A percentile compares a stretch with the other conserved stretches of the same genome.
Conservation (phyloP, 176 grass and related monocot species). For the Rhynchospora breviuscula region DNA sequence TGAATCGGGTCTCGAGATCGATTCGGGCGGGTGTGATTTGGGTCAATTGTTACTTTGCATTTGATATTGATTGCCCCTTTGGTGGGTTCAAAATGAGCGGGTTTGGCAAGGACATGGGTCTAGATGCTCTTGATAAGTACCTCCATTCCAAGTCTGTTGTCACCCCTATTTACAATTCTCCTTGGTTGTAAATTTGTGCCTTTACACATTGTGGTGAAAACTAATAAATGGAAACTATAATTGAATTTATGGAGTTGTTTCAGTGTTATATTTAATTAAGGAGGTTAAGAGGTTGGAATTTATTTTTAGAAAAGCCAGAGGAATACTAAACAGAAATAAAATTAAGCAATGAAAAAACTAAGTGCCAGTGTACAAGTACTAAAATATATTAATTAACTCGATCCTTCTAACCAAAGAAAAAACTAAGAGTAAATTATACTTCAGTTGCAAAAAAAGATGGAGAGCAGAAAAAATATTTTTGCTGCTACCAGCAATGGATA, state of each 20-base stretch:
- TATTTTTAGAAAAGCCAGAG: no score
- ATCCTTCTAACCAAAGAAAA: no score
- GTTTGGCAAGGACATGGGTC: slow-evolving; percentile 67
- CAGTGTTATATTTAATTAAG: background rate
- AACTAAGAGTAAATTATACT: no score
- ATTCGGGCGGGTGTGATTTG: slow-evolving; percentile 50
- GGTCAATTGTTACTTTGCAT: slow-evolving; percentile 72
- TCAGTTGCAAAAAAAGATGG: no score
- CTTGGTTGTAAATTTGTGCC: slow-evolving; percentile 49
- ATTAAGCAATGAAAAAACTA: no score
- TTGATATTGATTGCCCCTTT: slow-evolving; percentile 47
- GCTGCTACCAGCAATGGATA: no score
- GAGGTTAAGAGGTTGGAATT: background rate
- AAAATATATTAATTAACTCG: no score
- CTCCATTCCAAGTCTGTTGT: slow-evolving; percentile 61
- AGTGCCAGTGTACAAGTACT: no score
- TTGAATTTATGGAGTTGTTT: background rate
- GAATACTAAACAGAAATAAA: no score
- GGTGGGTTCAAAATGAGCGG: slow-evolving; percentile 85
- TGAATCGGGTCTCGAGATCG: slow-evolving; percentile 52
- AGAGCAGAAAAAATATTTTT: no score
- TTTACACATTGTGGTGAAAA: background rate
- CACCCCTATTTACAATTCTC: slow-evolving; percentile 59
- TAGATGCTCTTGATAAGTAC: slow-evolving; percentile 70
- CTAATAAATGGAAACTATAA: background rate